These are phyloP conservation scores for Tuber magnatum DNA, from an alignment of 495 filamentous ascomycete genomes.

Conservation along the genomic window DNA sequence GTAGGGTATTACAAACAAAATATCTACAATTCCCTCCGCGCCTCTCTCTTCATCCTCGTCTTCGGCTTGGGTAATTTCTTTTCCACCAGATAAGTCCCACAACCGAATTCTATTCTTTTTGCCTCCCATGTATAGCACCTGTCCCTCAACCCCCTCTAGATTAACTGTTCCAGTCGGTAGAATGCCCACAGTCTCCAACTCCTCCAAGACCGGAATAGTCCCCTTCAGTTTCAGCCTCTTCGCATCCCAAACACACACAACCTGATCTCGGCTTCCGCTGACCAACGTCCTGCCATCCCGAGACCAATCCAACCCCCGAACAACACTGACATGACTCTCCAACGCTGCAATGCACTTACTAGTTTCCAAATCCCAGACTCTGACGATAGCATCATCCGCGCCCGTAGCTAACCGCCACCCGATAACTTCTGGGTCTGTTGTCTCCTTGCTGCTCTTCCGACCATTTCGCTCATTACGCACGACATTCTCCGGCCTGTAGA, in stretches of 20 bases:
- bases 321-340: constrained; percentile 87
- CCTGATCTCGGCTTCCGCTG: constrained; percentile 91
- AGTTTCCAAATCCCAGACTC: constrained; percentile 86
- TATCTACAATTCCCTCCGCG: constrained; percentile 66
- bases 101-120: constrained; percentile 71
- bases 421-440: constrained; percentile 44
- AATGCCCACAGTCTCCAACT: constrained; percentile 77
- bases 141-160: constrained; percentile 29
- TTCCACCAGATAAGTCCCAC: constrained; percentile 68
- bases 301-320: constrained; percentile 76
- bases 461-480: constrained; percentile 42
- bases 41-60: constrained; percentile 39
- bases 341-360: constrained; percentile 67
- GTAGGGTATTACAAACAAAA: constrained; percentile 45
- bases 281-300: constrained; percentile 63
- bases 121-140: constrained; percentile 74
- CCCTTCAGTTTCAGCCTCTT: constrained; percentile 74
- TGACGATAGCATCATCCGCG: constrained; percentile 81
- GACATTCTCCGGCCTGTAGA: constrained; percentile 61
- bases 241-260: constrained; percentile 82
- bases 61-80: constrained; percentile 65
- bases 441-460: constrained; percentile 44
- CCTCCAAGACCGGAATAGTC: constrained; percentile 77
- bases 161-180: constrained; percentile 43
- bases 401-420: constrained; percentile 82